These are phyloP conservation scores for Schizopora paradoxa DNA, from an alignment of 1,284 basidiomycete genomes.

Conservation along the genomic window DNA sequence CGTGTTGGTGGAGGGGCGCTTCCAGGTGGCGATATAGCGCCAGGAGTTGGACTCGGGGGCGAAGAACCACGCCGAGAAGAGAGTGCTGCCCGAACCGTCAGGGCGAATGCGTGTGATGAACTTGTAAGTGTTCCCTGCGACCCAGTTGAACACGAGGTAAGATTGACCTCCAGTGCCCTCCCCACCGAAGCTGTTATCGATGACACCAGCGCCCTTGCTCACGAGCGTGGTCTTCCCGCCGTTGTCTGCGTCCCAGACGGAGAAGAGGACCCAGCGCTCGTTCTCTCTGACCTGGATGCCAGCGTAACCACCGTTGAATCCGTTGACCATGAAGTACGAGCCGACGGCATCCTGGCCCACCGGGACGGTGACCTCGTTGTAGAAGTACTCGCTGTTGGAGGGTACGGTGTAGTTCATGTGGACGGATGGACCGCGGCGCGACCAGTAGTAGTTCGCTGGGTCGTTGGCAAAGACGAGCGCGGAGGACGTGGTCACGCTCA, in stretches of 20 bases:
- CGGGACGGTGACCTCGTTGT: conserved; percentile 16
- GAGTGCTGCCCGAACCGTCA: conserved; percentile 12
- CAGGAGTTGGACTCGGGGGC: conserved; percentile 14
- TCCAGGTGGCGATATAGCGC: conserved; percentile 17
- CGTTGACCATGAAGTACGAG: conserved; percentile 17
- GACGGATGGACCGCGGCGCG: conserved; percentile 16
- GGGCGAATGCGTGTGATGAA: conserved; percentile 18
- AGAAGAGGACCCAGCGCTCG: conserved; percentile 15
- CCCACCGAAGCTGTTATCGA: conserved; percentile 13
- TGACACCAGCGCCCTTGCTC: conserved; percentile 16
- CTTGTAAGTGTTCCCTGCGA: conserved; percentile 16
- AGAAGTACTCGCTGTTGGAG: conserved; percentile 17
- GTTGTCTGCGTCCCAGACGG: too few species aligned
- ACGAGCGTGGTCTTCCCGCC: too few species aligned
- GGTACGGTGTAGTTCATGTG: conserved; percentile 14
- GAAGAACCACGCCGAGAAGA: conserved; percentile 16
- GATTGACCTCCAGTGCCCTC: conserved; percentile 17
- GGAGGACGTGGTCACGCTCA: conserved; percentile 15
- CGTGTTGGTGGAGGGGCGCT: conserved; percentile 16
- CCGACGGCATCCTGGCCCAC: conserved; percentile 15
- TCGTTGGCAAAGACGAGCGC: conserved; percentile 15
- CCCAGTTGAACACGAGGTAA: conserved; percentile 17
- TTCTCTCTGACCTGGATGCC: conserved; percentile 15
- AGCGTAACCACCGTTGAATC: conserved; percentile 14
- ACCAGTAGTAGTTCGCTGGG: conserved; percentile 10